These are phyloP conservation scores for Penicillium hordei DNA, from an alignment of 2,329 filamentous ascomycete species.

Conservation along the genomic window DNA sequence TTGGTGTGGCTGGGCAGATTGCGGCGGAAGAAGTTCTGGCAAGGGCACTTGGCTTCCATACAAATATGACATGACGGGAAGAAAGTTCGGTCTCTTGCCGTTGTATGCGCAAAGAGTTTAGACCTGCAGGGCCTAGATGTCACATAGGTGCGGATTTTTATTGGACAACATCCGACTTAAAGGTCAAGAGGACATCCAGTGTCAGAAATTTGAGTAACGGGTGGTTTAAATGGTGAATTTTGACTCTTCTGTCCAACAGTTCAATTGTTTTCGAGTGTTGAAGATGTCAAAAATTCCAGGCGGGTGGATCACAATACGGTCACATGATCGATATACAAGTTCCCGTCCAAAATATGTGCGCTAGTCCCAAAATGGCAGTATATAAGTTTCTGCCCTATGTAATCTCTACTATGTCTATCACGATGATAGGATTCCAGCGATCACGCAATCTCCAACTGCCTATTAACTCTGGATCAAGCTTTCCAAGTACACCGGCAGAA, in stretches of 20 bases:
- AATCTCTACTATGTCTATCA: background rate
- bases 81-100: background rate
- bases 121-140: background rate
- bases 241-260: background rate
- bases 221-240: background rate
- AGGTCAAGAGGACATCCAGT: background rate
- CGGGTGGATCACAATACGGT: background rate
- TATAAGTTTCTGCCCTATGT: background rate
- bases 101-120: background rate
- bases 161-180: background rate
- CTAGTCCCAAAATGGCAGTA: background rate
- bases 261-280: background rate
- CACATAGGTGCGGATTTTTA: conserved; percentile 2
- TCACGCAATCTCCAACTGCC: background rate
- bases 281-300: conserved; percentile 11
- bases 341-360: background rate
- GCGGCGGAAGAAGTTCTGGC: conserved; percentile 23
- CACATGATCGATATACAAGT: conserved; percentile 4
- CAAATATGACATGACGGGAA: conserved; percentile 32
- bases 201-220: fast-evolving
- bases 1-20: conserved; percentile 19
- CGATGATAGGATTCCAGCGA: background rate
- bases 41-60: conserved; percentile 19
- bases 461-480: background rate
- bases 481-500: background rate